Evolutionary conservation across 176 grass and related monocot species (phyloP), one percentile per base, ranked within the genome.

Genomic region (Juncus effusus): DNA sequence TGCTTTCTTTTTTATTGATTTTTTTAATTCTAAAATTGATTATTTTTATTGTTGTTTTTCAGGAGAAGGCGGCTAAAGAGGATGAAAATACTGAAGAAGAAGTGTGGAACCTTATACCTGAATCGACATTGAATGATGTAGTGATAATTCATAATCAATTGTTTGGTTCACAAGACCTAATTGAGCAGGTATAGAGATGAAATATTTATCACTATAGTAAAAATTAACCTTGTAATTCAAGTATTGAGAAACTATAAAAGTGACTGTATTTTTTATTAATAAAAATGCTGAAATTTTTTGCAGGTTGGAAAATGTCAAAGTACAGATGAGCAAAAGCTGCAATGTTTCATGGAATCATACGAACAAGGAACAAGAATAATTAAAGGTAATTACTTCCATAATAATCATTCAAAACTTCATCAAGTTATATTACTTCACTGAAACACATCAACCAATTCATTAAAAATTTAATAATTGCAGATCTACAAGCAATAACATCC

Each of bases 281-380:
- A 28, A 1, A 28, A 28, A 28, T 28, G 19, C 19, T 28, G 19
- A 28, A 28, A 28, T 1, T 28, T 28, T 28, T 84, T 76, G 62
- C 78, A 96, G 87, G 63, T 81, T 54, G 65, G 52, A 39, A 78
- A 65, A 62, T 77, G 75, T 63, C 68, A 51, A 70, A 59, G 91
- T 57, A 79, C 82, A 66, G 85, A 86, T 57, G 74, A 74, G 40
- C 84, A 86, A 54, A 91, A 82, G 77, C 60, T 96, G 49, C 70
- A 81, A 11, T 86, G 72, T 78, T 96, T 96, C 11, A 70, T 83
- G 52, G 80, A 91, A 52, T 96, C 93, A 1, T 96, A 96, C 60
- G 77, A 67, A n/a, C 52, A 91, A 5, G 93, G 93, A 66, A 65
- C 85, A 60, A 91, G 28, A 79, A 71, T 91, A 77, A 74, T 91